These are phyloP conservation scores for Ustilago vetiveriae DNA, from an alignment of 1,284 basidiomycete species.

Conservation along the genomic window DNA sequence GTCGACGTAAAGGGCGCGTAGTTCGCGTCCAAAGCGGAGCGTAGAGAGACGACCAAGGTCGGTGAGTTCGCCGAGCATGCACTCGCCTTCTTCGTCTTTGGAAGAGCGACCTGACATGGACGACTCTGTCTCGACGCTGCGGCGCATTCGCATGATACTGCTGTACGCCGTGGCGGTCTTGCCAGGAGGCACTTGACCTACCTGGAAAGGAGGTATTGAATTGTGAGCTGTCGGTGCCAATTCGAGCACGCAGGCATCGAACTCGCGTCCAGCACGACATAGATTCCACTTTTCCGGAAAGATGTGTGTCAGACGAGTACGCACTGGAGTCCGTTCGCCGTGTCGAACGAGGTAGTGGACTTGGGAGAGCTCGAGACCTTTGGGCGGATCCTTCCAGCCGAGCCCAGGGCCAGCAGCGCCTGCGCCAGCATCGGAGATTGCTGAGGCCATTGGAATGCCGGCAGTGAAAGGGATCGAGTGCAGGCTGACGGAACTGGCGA, in stretches of 20 bases:
- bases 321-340: constrained; percentile 63
- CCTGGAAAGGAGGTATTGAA: constrained; percentile 29
- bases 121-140: constrained; percentile 47
- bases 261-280: constrained; percentile 58
- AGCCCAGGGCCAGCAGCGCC: constrained; percentile 47
- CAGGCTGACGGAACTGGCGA: neutral
- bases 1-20: constrained; percentile 78
- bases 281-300: constrained; percentile 61
- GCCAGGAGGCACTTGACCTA: constrained; percentile 26
- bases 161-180: constrained; percentile 30
- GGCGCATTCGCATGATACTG: constrained; percentile 43
- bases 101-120: constrained; percentile 19
- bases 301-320: constrained; percentile 55
- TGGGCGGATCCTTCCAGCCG: constrained; percentile 56
- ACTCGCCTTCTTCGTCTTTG: constrained; percentile 53
- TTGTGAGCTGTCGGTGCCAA: constrained; percentile 14
- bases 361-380: constrained; percentile 52
- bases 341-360: constrained; percentile 63
- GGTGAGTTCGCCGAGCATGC: constrained; percentile 79
- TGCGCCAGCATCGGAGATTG: constrained; percentile 28
- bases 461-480: constrained; percentile 28
- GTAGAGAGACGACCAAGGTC: constrained; percentile 80
- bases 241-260: constrained; percentile 54
- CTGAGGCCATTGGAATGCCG: constrained; percentile 41
- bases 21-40: constrained; percentile 73